Evolutionary conservation across 352 stramenopile species (phyloP).

Genomic region (Phytophthora quininea): DNA sequence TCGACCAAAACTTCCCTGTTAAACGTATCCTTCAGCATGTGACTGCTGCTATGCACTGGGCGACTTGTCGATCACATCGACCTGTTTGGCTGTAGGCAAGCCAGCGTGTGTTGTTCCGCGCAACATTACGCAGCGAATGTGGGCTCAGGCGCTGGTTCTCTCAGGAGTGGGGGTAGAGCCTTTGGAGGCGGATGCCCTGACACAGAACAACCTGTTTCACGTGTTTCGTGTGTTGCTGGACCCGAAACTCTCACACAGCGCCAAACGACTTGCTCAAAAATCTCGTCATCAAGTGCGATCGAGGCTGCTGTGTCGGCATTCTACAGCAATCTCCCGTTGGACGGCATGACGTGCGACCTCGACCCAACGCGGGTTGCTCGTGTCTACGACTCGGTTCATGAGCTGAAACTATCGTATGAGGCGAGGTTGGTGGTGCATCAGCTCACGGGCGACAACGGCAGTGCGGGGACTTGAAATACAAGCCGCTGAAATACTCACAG

Average conservation of each 20-base stretch:
- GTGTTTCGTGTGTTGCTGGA: slow-evolving; percentile 49
- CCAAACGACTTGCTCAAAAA: slow-evolving; percentile 43
- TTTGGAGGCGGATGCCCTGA: slow-evolving; percentile 54
- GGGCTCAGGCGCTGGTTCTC: slow-evolving; percentile 54
- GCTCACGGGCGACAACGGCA: slow-evolving; percentile 38
- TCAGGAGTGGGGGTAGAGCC: slow-evolving; percentile 44
- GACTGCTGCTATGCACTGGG: slow-evolving; percentile 55
- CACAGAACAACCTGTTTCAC: slow-evolving; percentile 44
- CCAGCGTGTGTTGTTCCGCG: slow-evolving; percentile 56
- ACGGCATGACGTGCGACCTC: slow-evolving; percentile 76
- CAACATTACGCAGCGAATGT: slow-evolving; percentile 54
- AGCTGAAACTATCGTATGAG: slow-evolving; percentile 83
- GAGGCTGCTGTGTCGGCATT: slow-evolving; percentile 60
- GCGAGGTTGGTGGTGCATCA: slow-evolving; percentile 63
- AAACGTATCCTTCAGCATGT: slow-evolving; percentile 48
- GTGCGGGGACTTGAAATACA: slow-evolving; percentile 67
- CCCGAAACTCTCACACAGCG: slow-evolving; percentile 38
- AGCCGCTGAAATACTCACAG: slow-evolving; percentile 74
- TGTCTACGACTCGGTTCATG: slow-evolving; percentile 61
- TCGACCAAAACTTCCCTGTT: slow-evolving; percentile 45
- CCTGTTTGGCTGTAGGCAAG: slow-evolving; percentile 49
- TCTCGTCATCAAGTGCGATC: slow-evolving; percentile 45
- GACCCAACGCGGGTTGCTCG: slow-evolving; percentile 65
- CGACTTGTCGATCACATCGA: slow-evolving; percentile 62
- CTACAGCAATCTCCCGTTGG: slow-evolving; percentile 67